These are phyloP conservation scores for Lentinula detonsa DNA, from an alignment of 768 basidiomycete species.

Conservation along the genomic window DNA sequence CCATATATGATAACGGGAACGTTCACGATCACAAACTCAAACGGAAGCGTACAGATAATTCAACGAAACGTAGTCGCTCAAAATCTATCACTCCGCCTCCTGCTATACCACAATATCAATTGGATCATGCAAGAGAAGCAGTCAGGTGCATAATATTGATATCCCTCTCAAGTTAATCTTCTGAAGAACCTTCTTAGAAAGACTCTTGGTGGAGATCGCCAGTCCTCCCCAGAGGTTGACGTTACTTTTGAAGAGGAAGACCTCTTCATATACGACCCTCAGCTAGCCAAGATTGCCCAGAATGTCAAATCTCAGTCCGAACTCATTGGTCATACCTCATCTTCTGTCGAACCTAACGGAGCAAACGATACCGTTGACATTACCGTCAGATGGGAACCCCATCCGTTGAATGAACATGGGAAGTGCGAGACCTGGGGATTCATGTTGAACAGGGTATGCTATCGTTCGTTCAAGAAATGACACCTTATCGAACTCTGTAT, in stretches of 20 bases:
- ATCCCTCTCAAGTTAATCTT: background rate
- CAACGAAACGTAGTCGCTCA: conserved; percentile 53
- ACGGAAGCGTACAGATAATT: conserved; percentile 29
- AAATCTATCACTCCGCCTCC: conserved; percentile 77
- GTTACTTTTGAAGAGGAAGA: conserved; percentile 34
- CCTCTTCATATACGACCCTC: conserved; percentile 52
- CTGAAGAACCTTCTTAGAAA: conserved; percentile 27
- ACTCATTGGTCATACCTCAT: conserved; percentile 6
- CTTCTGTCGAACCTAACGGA: conserved; percentile 14
- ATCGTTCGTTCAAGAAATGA: background rate
- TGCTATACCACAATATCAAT: conserved; percentile 43
- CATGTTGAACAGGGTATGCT: conserved; percentile 52
- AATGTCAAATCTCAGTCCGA: conserved; percentile 17
- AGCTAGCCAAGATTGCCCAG: conserved; percentile 51
- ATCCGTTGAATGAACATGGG: conserved; percentile 45
- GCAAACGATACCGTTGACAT: conserved; percentile 38
- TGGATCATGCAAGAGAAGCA: conserved; percentile 50
- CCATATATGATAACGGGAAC: conserved; percentile 34
- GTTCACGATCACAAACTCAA: conserved; percentile 20
- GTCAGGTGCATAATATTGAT: conserved; percentile 42
- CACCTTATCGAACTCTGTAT: background rate
- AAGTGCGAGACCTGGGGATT: conserved; percentile 41
- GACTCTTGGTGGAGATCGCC: conserved; percentile 35
- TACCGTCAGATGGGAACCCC: conserved; percentile 58
- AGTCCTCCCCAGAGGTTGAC: conserved; percentile 42